A percentile compares a stretch with the other conserved stretches of the same genome.
These are phyloP conservation scores for Apiospora phragmitis DNA, from an alignment of 2,329 filamentous ascomycete genomes.

Conservation along the genomic window DNA sequence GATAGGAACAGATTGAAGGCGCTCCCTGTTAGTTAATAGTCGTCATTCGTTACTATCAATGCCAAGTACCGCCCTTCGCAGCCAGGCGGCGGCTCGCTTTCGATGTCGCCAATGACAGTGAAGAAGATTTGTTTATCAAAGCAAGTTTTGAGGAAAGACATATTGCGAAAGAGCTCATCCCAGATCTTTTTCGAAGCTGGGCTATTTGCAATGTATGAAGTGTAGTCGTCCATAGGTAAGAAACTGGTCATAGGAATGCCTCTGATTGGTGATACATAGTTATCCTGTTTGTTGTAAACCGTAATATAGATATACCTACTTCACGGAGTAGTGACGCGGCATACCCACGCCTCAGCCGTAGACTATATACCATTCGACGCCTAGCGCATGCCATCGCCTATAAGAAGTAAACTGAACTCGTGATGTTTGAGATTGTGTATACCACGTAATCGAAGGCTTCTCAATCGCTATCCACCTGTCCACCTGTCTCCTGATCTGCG, in stretches of 20 bases:
- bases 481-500: too few relatives aligned
- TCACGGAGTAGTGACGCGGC: background rate
- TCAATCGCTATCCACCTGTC: background rate
- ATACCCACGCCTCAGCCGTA: too few relatives aligned
- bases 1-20: background rate
- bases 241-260: background rate
- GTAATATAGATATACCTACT: background rate
- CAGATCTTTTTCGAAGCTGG: background rate
- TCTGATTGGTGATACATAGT: background rate
- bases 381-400: too few relatives aligned
- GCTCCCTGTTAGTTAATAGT: background rate
- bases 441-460: background rate
- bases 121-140: background rate
- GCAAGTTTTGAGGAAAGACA: background rate
- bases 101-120: background rate
- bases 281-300: too few relatives aligned
- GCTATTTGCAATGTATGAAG: background rate
- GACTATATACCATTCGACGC: too few relatives aligned
- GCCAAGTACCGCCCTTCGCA: background rate
- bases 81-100: background rate
- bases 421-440: background rate
- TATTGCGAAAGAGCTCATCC: background rate
- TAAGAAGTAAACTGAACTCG: too few relatives aligned
- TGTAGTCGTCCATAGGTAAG: background rate
- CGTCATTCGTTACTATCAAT: background rate